Evolutionary conservation across 129 eudicot genomes (phyloP).

Genomic region (Chrysanthemum makinoi): DNA sequence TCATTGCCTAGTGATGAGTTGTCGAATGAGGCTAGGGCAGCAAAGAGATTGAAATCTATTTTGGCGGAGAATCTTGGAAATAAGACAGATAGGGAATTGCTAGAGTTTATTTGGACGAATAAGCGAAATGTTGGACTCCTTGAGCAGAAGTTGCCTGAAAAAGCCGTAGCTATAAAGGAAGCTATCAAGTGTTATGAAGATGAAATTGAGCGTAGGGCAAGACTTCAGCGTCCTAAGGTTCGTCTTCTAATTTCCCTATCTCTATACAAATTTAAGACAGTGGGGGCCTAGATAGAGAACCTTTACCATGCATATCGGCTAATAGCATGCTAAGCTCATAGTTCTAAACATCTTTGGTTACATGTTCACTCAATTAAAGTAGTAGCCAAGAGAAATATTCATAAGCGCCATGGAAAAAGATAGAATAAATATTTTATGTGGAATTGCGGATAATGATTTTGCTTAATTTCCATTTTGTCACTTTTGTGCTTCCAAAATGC

Average conservation of each 20-base stretch:
- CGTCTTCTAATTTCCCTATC: slow-evolving; percentile 13
- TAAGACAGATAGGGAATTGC: slow-evolving; percentile 32
- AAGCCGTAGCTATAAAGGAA: slow-evolving; percentile 33
- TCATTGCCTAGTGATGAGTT: slow-evolving; percentile 15
- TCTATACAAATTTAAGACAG: too few relatives aligned
- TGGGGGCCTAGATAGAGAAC: too few relatives aligned
- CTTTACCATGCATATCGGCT: too few relatives aligned
- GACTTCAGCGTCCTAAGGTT: slow-evolving; percentile 27
- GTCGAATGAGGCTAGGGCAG: slow-evolving; percentile 22
- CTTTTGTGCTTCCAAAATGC: not conserved
- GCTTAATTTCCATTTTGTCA: not conserved
- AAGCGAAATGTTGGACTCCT: slow-evolving; percentile 35
- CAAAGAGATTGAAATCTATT: slow-evolving; percentile 25
- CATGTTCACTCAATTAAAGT: too few relatives aligned
- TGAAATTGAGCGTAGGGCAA: slow-evolving; percentile 33
- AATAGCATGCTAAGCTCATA: too few relatives aligned
- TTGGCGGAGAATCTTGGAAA: slow-evolving; percentile 9
- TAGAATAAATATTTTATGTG: not conserved
- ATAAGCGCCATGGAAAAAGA: too few relatives aligned
- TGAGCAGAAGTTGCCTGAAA: slow-evolving; percentile 32
- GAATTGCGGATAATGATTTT: not conserved
- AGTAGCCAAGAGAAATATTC: too few relatives aligned
- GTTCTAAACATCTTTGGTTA: too few relatives aligned
- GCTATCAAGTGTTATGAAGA: slow-evolving; percentile 30
- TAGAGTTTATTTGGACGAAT: slow-evolving; percentile 35